Conservation (phyloP, 1,284 basidiomycete species). For the Naganishia liquefaciens region DNA sequence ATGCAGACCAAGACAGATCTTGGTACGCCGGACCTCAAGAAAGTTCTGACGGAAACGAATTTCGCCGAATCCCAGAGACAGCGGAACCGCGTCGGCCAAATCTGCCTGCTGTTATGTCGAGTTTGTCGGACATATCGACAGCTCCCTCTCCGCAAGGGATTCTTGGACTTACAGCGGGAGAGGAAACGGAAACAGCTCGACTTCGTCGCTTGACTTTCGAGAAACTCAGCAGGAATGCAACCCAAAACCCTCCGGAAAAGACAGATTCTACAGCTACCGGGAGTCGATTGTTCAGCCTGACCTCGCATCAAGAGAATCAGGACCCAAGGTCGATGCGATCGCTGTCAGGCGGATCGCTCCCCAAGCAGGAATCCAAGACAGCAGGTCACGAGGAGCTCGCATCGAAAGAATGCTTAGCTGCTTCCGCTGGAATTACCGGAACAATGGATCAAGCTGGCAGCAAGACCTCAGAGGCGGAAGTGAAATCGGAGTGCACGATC, state of each 20-base stretch:
- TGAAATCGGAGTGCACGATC: slow-evolving; percentile 13
- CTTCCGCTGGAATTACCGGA: too few species aligned
- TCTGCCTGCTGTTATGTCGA: not conserved
- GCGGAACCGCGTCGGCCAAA: not conserved
- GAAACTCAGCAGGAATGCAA: not conserved
- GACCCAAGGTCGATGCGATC: not conserved
- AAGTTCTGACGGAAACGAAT: not conserved
- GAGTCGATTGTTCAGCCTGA: slow-evolving; percentile 3
- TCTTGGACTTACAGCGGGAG: not conserved
- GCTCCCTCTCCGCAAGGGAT: too few species aligned
- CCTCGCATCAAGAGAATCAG: not conserved
- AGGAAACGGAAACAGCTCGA: not conserved
- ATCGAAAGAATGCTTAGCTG: too few species aligned
- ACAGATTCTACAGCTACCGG: not conserved
- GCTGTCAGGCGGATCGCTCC: not conserved
- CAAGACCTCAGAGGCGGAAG: not conserved
- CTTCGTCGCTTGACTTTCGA: not conserved
- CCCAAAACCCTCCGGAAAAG: not conserved
- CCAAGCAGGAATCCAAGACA: not conserved
- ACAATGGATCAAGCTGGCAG: not conserved
- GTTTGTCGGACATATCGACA: too few species aligned
- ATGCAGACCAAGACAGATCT: too few species aligned
- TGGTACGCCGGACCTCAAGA: not conserved
- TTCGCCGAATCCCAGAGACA: not conserved
- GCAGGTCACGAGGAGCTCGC: not conserved